Percentiles rank a stretch among this genome's conserved stretches.
Evolutionary conservation across 2,329 filamentous ascomycete species (phyloP).

Genomic region (Colletotrichum caudatum): DNA sequence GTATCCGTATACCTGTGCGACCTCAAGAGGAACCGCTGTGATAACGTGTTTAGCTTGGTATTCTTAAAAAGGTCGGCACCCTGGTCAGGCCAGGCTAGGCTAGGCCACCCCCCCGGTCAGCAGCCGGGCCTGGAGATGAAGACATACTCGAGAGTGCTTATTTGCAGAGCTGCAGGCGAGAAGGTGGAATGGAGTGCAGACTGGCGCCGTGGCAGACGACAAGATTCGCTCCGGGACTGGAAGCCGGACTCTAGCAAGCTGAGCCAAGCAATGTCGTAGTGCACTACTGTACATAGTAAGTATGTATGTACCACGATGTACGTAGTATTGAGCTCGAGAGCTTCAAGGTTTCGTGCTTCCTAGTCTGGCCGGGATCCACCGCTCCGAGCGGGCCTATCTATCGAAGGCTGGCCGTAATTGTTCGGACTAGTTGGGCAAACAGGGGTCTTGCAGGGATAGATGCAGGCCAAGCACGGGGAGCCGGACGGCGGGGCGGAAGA

Average conservation of each 20-base stretch:
- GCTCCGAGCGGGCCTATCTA: neutral
- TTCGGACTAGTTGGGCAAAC: neutral
- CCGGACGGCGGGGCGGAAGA: conserved; percentile 7
- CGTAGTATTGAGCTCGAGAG: neutral
- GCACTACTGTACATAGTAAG: neutral
- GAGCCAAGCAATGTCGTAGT: too few species aligned
- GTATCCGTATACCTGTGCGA: too few species aligned
- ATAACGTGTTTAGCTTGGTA: neutral
- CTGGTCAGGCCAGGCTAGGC: neutral
- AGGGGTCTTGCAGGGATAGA: conserved; percentile 15
- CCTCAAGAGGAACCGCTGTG: too few species aligned
- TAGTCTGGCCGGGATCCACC: neutral
- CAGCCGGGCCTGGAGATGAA: neutral
- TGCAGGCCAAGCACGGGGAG: conserved; percentile 25
- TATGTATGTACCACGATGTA: too few species aligned
- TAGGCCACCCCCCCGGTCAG: too few species aligned
- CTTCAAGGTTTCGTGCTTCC: neutral
- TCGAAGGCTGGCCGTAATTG: neutral
- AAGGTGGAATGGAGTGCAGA: neutral
- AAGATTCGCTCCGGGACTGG: conserved; percentile 8
- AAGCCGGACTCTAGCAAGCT: neutral
- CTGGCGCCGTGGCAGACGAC: conserved; percentile 3
- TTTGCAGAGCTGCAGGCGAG: neutral
- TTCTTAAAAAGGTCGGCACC: conserved; percentile 20
- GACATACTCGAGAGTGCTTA: too few species aligned